Evolutionary conservation across 345 rosid genomes (phyloP), one percentile per base, ranked within the genome.

Genomic region (Turnera subulata): DNA sequence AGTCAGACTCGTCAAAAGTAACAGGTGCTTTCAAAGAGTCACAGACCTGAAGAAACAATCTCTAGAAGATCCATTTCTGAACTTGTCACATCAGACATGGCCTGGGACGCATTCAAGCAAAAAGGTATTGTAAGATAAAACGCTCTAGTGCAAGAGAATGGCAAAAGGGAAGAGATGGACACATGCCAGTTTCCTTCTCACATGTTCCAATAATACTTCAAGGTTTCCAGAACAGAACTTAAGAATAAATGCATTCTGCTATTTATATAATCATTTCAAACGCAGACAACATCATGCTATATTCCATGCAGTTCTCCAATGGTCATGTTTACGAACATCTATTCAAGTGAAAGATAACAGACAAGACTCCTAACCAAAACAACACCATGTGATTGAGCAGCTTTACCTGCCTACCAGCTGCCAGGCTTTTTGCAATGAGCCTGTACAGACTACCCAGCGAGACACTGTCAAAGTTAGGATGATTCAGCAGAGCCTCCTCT

Each of bases 61-160:
- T 78, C 92, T 38, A 79, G 72, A 78, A 89, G 97, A 76, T 89
- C 95, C 52, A 55, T 55, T 16, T 84, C 79, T 37, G 47, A 65
- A 55, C 57, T 50, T 17, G 61, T 73, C 0, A 29, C 50, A 40
- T 75, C 77, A 23, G 78, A 50, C 50, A 37, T 67, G 60, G 15
- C 73, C 85, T 84, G 80, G 55, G 65, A 66, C 46, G 50, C 49
- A 58, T 47, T 50, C 25, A 39, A 45, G 29, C 33, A 1, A 52
- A 22, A 2, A 51, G n/a, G n/a, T 16, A n/a, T 32, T 9, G 44
- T 21, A 39, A 38, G 44, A 17, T 37, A 26, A 62, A 44, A 23
- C 12, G 13, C 1, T 13, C 13, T 42, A 9, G 35, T 29, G 1
- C 7, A 15, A 6, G 11, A 20, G 25, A 6, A 13, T 4, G 25